Conservation (phyloP, 148 eudicot species). For the Arbutus unedo region DNA sequence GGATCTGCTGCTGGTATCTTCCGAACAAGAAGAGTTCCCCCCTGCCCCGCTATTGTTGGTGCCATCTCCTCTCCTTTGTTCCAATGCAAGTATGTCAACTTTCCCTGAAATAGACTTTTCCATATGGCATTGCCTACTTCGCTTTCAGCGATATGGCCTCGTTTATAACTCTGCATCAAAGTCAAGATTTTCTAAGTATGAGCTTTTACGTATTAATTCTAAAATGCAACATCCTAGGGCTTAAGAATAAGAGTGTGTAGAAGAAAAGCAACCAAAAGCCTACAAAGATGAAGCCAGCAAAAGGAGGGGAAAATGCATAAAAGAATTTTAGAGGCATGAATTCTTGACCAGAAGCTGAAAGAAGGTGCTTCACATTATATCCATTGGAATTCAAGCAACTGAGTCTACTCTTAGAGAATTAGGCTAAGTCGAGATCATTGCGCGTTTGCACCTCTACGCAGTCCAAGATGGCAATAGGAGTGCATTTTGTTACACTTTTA, state of each 20-base stretch:
- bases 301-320: neutral
- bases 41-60: slow-evolving; percentile 60
- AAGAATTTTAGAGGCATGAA: neutral
- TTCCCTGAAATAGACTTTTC: slow-evolving; percentile 66
- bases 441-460: neutral
- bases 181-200: neutral
- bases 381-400: neutral
- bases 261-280: neutral
- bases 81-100: slow-evolving; percentile 76
- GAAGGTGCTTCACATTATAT: neutral
- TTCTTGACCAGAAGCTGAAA: neutral
- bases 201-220: neutral
- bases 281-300: neutral
- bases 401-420: neutral
- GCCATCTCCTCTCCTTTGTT: slow-evolving; percentile 86
- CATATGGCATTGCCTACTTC: slow-evolving; percentile 50
- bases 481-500: neutral
- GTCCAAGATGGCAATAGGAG: neutral
- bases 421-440: neutral
- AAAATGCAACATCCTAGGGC: neutral
- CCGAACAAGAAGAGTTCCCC: slow-evolving; percentile 89
- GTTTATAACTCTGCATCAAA: slow-evolving; percentile 44
- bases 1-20: slow-evolving; percentile 68
- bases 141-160: slow-evolving; percentile 44
- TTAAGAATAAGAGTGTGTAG: neutral